A percentile compares a stretch with the other conserved stretches of the same genome.
Evolutionary conservation across 1,284 basidiomycete species (phyloP).

Genomic region (Ustilago trichophora): DNA sequence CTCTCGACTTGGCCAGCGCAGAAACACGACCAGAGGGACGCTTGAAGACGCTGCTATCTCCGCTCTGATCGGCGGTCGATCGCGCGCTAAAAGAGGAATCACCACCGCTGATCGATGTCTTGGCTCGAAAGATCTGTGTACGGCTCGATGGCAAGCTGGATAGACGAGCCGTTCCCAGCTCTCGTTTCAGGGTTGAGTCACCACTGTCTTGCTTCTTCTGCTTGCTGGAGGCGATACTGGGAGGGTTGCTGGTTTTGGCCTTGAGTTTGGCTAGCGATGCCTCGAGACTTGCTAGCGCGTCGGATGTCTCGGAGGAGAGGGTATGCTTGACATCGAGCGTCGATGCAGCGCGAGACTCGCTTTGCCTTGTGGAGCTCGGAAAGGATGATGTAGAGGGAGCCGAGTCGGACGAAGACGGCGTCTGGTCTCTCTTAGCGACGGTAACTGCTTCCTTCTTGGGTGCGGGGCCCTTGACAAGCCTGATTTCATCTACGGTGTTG

Average conservation of each 20-base stretch:
- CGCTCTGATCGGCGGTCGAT: slow-evolving; percentile 20
- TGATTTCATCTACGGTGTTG: slow-evolving; percentile 28
- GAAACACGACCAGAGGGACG: slow-evolving; percentile 36
- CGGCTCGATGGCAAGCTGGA: slow-evolving; percentile 9
- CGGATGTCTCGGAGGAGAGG: slow-evolving; percentile 39
- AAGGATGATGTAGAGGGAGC: not conserved
- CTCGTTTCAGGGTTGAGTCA: slow-evolving; percentile 10
- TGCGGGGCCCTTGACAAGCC: slow-evolving; percentile 23
- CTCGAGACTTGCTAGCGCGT: slow-evolving; percentile 46
- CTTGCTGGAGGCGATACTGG: not conserved
- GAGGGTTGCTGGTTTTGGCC: slow-evolving; percentile 17
- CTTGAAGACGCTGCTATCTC: slow-evolving; percentile 29
- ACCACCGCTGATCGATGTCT: not conserved
- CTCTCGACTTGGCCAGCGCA: slow-evolving; percentile 26
- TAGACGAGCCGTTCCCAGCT: slow-evolving; percentile 10
- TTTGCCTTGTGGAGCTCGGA: slow-evolving; percentile 2
- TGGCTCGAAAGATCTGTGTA: slow-evolving; percentile 15
- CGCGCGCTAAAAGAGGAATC: slow-evolving; percentile 16
- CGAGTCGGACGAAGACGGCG: slow-evolving; percentile 4
- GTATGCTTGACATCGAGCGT: slow-evolving; percentile 28
- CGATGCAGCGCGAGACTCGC: slow-evolving; percentile 9
- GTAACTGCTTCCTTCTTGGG: not conserved
- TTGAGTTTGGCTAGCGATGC: slow-evolving; percentile 43
- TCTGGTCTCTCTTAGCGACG: not conserved
- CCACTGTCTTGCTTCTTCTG: slow-evolving; percentile 8